Evolutionary conservation across 2,329 filamentous ascomycete species (phyloP).

Genomic region (Fusarium caatingaense): DNA sequence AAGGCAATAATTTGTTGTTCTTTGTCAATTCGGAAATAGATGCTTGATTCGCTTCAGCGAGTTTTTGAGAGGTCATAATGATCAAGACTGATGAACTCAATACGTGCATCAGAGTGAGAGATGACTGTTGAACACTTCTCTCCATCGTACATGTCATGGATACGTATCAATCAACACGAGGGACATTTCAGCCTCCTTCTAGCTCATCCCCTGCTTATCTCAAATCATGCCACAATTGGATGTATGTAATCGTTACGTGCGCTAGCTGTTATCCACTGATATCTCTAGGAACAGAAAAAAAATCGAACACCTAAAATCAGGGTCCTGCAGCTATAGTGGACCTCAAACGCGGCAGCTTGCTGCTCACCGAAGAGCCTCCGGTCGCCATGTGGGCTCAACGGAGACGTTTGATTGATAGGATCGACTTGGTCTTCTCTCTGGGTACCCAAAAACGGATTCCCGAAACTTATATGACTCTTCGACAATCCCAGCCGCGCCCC

Average conservation of each 20-base stretch:
- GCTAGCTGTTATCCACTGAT: conserved; percentile 35
- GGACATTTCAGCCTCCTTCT: conserved; percentile 14
- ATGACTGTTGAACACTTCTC: not conserved
- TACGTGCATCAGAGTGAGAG: not conserved
- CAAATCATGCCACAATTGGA: conserved; percentile 32
- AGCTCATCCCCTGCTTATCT: conserved; percentile 22
- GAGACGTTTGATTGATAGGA: conserved; percentile 36
- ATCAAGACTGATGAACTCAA: not conserved
- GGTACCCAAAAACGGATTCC: conserved; percentile 19
- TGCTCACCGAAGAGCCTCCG: conserved; percentile 47
- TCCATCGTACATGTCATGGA: conserved; percentile 1
- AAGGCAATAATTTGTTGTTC: not conserved
- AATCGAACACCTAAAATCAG: conserved; percentile 33
- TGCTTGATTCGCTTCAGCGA: not conserved
- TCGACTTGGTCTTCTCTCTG: conserved; percentile 32
- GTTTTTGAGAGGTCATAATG: not conserved
- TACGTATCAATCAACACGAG: conserved; percentile 3
- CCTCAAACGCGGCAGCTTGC: conserved; percentile 26
- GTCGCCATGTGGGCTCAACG: conserved; percentile 42
- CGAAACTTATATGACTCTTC: conserved; percentile 39
- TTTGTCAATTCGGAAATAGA: not conserved
- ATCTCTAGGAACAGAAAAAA: conserved; percentile 20
- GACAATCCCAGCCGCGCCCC: conserved; percentile 21
- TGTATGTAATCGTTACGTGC: conserved; percentile 42
- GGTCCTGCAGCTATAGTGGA: conserved; percentile 39